Evolutionary conservation across 225 moss, liverwort and hornwort species (phyloP), one percentile per base, ranked within the genome.

Genomic region (Polytrichum formosum): DNA sequence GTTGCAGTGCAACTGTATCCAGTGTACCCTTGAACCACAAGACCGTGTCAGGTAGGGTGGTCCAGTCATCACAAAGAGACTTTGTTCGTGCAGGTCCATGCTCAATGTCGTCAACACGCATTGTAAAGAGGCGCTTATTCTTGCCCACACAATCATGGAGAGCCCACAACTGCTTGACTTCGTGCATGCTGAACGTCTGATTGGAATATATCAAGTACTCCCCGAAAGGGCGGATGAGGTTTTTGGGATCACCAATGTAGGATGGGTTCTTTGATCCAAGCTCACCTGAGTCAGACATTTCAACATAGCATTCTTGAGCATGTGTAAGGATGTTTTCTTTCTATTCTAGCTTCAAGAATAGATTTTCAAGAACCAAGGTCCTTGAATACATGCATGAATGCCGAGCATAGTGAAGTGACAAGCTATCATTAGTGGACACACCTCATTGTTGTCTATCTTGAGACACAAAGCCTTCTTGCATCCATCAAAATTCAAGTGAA

Each of bases 11-110:
- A 1, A 90, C 90, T 64, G 90, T 78, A 76, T 92, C 92, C 72
- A 79, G 75, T 26, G 92, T 77, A 53, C 83, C 90, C 64, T 90
- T 86, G 78, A 90, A 92, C 90, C 90, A 90, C 63, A 92, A 64
- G 25, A 92, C 76, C 0, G 92, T 79, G 23, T 88, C 69, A 10
- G 77, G 66, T 68, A 84, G 79, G 23, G 72, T 70, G 17, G 70
- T 70, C 70, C 92, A 92, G 64, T 92, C 92, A 59, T 90, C 90
- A 78, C 92, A 92, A 7, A 92, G 76, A 61, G 78, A 80, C 72
- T 82, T 86, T 31, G 92, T 88, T 30, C 71, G 64, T 29, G 74
- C 65, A 25, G 84, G 83, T 30, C 77, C 87, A 70, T 81, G 84
- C 65, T 79, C 81, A 56, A 90, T 88, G 53, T 81, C 76, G 65